Percentiles rank a stretch among this genome's conserved stretches.
These are phyloP conservation scores for Beauveria bassiana DNA, from an alignment of 2,329 filamentous ascomycete species.

Conservation along the genomic window DNA sequence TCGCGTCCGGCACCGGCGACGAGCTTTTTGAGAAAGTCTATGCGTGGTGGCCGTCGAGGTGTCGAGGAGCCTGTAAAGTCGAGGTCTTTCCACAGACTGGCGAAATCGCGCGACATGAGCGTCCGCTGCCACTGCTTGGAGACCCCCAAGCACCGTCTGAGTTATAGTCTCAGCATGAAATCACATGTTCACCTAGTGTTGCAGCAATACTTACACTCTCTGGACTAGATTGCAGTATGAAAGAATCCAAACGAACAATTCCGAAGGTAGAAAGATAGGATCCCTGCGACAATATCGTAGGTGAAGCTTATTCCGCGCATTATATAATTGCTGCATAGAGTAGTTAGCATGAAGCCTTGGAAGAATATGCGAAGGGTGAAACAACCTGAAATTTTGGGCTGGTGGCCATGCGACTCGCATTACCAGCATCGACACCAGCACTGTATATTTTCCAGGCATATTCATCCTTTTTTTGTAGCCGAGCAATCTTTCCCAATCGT, in stretches of 20 bases:
- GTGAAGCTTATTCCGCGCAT: conserved; percentile 28
- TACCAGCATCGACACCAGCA: conserved; percentile 29
- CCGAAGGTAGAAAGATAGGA: conserved; percentile 28
- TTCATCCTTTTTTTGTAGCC: conserved; percentile 28
- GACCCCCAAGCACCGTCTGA: conserved; percentile 22
- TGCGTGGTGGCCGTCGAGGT: conserved; percentile 18
- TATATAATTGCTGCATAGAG: conserved; percentile 25
- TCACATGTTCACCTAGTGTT: background rate
- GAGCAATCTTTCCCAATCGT: conserved; percentile 32
- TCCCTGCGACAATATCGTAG: conserved; percentile 26
- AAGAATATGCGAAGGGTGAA: background rate
- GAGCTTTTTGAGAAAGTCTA: conserved; percentile 21
- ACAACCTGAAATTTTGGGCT: conserved; percentile 28
- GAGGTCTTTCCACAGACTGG: conserved; percentile 25
- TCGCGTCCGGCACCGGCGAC: conserved; percentile 25
- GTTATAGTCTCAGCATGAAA: background rate
- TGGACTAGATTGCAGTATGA: conserved; percentile 25
- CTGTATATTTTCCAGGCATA: conserved; percentile 33
- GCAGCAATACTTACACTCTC: conserved; percentile 20
- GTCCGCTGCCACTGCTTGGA: conserved; percentile 25
- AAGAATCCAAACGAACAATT: conserved; percentile 30
- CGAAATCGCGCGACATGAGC: conserved; percentile 22
- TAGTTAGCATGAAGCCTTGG: background rate
- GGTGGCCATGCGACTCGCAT: conserved; percentile 19
- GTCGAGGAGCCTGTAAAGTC: conserved; percentile 19